A percentile compares a stretch with the other conserved stretches of the same genome.
Evolutionary conservation across 306 rosid genomes (phyloP).

Genomic region (Mucuna pruriens): DNA sequence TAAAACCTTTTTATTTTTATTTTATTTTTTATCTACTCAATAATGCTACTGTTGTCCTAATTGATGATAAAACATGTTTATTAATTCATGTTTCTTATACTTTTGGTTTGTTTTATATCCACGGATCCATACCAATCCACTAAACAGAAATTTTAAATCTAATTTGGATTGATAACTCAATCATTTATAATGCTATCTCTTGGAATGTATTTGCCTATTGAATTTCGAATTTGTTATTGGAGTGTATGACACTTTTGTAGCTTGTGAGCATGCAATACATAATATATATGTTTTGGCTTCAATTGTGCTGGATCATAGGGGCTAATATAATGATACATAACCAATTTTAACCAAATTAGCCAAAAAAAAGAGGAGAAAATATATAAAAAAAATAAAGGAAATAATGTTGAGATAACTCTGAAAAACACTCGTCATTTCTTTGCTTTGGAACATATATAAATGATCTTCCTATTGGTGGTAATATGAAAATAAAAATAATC

Average conservation of each 20-base stretch:
- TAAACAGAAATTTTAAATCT: slow-evolving; percentile 12
- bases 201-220: neutral
- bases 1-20: slow-evolving; percentile 37
- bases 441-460: neutral
- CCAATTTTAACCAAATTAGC: neutral
- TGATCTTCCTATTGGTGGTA: slow-evolving; percentile 3
- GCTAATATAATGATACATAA: neutral
- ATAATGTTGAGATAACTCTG: neutral
- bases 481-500: neutral
- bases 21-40: slow-evolving; percentile 44
- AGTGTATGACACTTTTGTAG: neutral
- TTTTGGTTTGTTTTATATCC: slow-evolving; percentile 34
- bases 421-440: neutral
- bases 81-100: slow-evolving; percentile 28
- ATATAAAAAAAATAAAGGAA: neutral
- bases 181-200: neutral
- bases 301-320: neutral
- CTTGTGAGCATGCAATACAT: neutral
- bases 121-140: slow-evolving; percentile 39
- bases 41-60: slow-evolving; percentile 44
- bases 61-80: slow-evolving; percentile 24
- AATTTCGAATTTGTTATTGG: neutral
- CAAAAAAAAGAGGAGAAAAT: neutral
- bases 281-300: neutral
- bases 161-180: slow-evolving; percentile 35